Evolutionary conservation across 73 alveolate genomes (phyloP), one percentile per base, ranked within the genome.

Genomic region (Paraurostyla sp.): DNA sequence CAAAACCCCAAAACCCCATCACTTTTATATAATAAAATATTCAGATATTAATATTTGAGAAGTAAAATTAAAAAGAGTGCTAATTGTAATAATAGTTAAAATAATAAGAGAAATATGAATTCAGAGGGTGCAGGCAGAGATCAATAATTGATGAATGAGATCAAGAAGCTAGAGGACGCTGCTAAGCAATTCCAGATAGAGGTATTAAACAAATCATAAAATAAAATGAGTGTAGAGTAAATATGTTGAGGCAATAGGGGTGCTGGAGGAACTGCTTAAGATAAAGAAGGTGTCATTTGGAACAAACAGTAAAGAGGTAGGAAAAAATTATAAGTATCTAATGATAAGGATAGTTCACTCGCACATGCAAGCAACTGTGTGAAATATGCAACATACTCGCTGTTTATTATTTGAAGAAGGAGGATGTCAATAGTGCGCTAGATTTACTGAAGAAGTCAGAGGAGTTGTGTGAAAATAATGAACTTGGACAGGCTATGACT

Each of bases 371-470:
- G 48, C 85, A 96, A 63, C 90, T 96, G 40, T 96, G 99, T 71
- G 99, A 96, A 71, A 75, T 95, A 25, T 96, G 99, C 91, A 96
- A 96, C 80, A 88, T 95, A 22, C 83, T 93, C 20, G 98, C 99
- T 13, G 96, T 94, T 76, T 60, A 90, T 50, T 93, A 89, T 71
- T 65, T 96, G 38, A 89, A 92, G 54, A 92, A 94, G 69, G 99
- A 94, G 48, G 96, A 95, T 51, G 86, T 93, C 25, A 94, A 92
- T 48, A 87, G 92, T 15, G 98, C 98, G 27, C 88, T 95, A 30
- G 98, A 96, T 41, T 86, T 96, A 30, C 92, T 96, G 13, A 96
- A 96, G 91, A 95, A 94, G 59, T 93, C 98, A 13, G 98, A 95
- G 80, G 92, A 82, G 50, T 71, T 95, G 15, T 90, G 97, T 30